Evolutionary conservation across 805 yeast genomes (phyloP).

Genomic region (Clavispora asparagi): DNA sequence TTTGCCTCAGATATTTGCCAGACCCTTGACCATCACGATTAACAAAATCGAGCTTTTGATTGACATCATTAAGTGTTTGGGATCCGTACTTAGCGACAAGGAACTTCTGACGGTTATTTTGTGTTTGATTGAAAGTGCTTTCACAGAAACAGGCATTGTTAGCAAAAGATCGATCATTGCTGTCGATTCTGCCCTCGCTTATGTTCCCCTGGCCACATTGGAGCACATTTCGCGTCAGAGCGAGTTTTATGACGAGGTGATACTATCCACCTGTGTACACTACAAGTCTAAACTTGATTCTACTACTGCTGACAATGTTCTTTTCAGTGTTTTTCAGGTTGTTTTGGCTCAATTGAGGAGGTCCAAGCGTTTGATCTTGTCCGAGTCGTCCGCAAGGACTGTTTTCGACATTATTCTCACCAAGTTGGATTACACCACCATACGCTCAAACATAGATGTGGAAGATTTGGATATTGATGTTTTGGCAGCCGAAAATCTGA

Average conservation of each 20-base stretch:
- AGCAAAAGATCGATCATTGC: constrained; percentile 48
- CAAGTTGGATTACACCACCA: constrained; percentile 3
- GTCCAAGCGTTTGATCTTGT: not conserved
- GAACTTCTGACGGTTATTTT: constrained; percentile 29
- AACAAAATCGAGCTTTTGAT: constrained; percentile 59
- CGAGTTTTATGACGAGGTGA: constrained; percentile 6
- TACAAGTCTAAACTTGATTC: not conserved
- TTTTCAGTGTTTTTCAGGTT: constrained; percentile 9
- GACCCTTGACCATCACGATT: constrained; percentile 29
- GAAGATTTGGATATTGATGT: constrained; percentile 42
- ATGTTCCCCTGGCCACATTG: constrained; percentile 4
- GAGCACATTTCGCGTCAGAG: constrained; percentile 1
- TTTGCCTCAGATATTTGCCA: constrained; percentile 32
- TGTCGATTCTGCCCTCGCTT: constrained; percentile 25
- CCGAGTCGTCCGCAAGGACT: constrained; percentile 1
- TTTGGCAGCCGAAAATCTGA: constrained; percentile 38
- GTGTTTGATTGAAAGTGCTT: constrained; percentile 33
- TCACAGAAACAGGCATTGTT: constrained; percentile 38
- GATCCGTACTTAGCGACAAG: constrained; percentile 30
- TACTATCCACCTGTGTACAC: constrained; percentile 1
- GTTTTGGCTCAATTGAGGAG: constrained; percentile 5
- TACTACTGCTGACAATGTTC: not conserved
- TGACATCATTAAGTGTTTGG: constrained; percentile 50
- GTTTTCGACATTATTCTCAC: constrained; percentile 3
- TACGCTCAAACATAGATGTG: constrained; percentile 7